These are phyloP conservation scores for Ceratobasidium sp. DNA, from an alignment of 1,284 basidiomycete species.

Conservation along the genomic window DNA sequence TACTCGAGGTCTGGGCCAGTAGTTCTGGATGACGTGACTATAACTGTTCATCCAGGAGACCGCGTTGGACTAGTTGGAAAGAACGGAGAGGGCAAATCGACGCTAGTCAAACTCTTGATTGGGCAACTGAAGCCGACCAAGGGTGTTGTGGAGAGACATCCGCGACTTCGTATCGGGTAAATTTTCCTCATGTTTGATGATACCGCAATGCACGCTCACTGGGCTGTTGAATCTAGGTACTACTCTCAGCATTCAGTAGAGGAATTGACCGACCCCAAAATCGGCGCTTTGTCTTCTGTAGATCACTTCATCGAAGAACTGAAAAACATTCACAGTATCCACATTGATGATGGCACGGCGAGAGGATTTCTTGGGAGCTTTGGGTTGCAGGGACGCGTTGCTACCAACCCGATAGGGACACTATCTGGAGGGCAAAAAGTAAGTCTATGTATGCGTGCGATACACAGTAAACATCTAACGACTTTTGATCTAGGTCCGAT, in stretches of 20 bases:
- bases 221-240: slow-evolving; percentile 54
- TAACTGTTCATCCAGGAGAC: slow-evolving; percentile 71
- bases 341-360: slow-evolving; percentile 63
- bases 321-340: slow-evolving; percentile 52
- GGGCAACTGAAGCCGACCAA: slow-evolving; percentile 66
- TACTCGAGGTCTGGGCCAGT: slow-evolving; percentile 59
- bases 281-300: slow-evolving; percentile 61
- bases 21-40: slow-evolving; percentile 67
- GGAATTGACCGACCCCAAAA: slow-evolving; percentile 58
- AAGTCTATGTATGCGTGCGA: slow-evolving; percentile 54
- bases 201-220: slow-evolving; percentile 38
- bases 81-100: slow-evolving; percentile 73
- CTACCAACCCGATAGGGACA: slow-evolving; percentile 63
- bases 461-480: neutral
- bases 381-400: slow-evolving; percentile 65
- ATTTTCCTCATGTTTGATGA: slow-evolving; percentile 55
- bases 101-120: slow-evolving; percentile 66
- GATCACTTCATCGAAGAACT: slow-evolving; percentile 61
- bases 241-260: slow-evolving; percentile 73
- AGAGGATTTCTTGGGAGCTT: slow-evolving; percentile 66
- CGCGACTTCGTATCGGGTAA: slow-evolving; percentile 67
- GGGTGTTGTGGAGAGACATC: slow-evolving; percentile 72
- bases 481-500: slow-evolving; percentile 57
- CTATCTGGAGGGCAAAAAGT: slow-evolving; percentile 75
- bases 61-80: slow-evolving; percentile 72